These are phyloP conservation scores for Tanacetum coccineum DNA, from an alignment of 129 eudicot species.

Conservation along the genomic window DNA sequence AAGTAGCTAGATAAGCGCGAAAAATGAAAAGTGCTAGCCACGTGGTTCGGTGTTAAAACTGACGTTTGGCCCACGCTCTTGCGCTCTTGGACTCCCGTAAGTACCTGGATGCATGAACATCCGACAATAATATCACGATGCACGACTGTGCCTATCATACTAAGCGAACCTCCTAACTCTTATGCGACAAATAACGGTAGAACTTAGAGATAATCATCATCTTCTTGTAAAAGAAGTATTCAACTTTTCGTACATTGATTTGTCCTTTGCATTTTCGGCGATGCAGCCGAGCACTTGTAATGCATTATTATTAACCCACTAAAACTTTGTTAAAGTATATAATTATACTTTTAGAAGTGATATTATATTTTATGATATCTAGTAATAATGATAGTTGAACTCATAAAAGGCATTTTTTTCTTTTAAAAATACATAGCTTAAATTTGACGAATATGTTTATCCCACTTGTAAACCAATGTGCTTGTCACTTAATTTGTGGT, in stretches of 20 bases:
- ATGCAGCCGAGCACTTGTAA: constrained; percentile 11
- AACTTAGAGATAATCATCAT: neutral
- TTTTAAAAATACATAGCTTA: neutral
- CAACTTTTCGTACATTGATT: neutral
- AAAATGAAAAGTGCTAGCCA: too few species aligned
- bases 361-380: constrained; percentile 13
- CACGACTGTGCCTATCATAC: neutral
- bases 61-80: too few species aligned
- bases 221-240: neutral
- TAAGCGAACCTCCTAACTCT: neutral
- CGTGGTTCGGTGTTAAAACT: too few species aligned
- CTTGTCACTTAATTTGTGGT: too few species aligned
- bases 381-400: constrained; percentile 16
- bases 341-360: too few species aligned
- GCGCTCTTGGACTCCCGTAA: too few species aligned
- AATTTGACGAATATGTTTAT: constrained; percentile 7
- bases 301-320: constrained; percentile 14
- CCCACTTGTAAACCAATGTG: constrained; percentile 18
- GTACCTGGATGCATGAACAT: too few species aligned
- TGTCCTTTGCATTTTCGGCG: constrained; percentile 2
- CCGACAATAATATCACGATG: too few species aligned
- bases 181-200: too few species aligned
- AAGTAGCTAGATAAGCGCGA: too few species aligned
- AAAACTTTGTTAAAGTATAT: neutral
- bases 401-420: constrained; percentile 1